Percentiles rank a stretch among this genome's conserved stretches.
Conservation (phyloP, 306 rosid genomes). For the Quercus cerris region DNA sequence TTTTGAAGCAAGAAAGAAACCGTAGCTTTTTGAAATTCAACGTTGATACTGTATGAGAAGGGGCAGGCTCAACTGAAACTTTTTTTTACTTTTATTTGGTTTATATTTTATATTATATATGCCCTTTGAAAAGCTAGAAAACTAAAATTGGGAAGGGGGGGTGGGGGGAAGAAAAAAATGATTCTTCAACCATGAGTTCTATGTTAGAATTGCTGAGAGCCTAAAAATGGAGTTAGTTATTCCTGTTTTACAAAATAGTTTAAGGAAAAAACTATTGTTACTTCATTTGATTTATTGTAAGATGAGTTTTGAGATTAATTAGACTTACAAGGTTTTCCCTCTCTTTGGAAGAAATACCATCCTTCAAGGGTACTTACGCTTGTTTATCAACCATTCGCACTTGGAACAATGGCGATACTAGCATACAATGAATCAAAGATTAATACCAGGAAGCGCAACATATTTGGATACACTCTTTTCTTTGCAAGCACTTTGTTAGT, state of each 20-base stretch:
- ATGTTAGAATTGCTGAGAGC: not conserved
- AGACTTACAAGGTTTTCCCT: conserved; percentile 18
- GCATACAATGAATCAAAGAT: conserved; percentile 63
- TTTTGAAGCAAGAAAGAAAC: not conserved
- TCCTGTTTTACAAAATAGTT: no score
- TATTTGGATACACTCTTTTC: conserved; percentile 62
- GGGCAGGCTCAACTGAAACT: no score
- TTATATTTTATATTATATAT: no score
- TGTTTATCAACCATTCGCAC: conserved; percentile 75
- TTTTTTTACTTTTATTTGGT: no score
- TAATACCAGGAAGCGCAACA: conserved; percentile 65
- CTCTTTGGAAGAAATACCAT: conserved; percentile 53
- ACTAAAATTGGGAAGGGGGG: no score
- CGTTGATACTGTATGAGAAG: no score
- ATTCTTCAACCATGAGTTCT: no score
- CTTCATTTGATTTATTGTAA: not conserved
- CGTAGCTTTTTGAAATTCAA: no score
- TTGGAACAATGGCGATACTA: conserved; percentile 46
- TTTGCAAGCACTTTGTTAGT: conserved; percentile 49
- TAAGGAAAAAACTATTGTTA: not conserved
- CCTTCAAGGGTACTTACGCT: conserved; percentile 79
- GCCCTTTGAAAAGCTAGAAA: no score
- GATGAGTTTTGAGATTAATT: not conserved
- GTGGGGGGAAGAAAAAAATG: no score
- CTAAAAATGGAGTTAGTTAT: not conserved